Evolutionary conservation across 1,284 basidiomycete species (phyloP), one percentile per base, ranked within the genome.

Genomic region (Agaricales sp.): DNA sequence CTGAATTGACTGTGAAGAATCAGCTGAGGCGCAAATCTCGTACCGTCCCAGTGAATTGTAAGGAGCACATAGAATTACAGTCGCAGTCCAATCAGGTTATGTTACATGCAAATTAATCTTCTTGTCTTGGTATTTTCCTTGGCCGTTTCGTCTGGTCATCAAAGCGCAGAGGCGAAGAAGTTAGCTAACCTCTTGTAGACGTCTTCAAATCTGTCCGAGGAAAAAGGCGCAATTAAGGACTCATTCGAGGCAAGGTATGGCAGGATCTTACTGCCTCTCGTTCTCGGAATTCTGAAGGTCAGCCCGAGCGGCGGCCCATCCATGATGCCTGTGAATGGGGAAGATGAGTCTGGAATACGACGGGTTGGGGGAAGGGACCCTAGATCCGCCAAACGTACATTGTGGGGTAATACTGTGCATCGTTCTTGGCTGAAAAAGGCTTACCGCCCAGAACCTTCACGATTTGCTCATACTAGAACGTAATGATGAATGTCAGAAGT

Each of bases 301-400:
- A 1, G 76, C 83, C 45, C 84, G 73, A 2, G 84, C 84, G 4
- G 80, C 82, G 3, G 82, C 83, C 73, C 80, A 86, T 37, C 82
- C 83, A 59, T 86, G 83, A 64, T 78, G 77, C 62, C 78, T 80
- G 51, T 1, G 25, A 45, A 24, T 11, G 18, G n/a, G 22, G 26
- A 22, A 2, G 14, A 50, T 3, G 60, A 51, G 48, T 48, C 53
- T 12, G 47, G 49, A 21, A 45, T 18, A 22, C 39, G 13, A 61
- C 64, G 30, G 30, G 8, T 35, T 35, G n/a, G 30, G 30, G 8
- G 8, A 11, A 35, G 30, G n/a, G 30, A 35, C 30, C 8, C 8
- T 35, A n/a, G n/a, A n/a, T n/a, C n/a, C n/a, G n/a, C n/a, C n/a
- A n/a, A n/a, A 11, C 30, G 49, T 54, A 76, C 75, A 77, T 76